These are phyloP conservation scores for Trichoderma harzianum DNA, from an alignment of 2,329 filamentous ascomycete species.

Conservation along the genomic window DNA sequence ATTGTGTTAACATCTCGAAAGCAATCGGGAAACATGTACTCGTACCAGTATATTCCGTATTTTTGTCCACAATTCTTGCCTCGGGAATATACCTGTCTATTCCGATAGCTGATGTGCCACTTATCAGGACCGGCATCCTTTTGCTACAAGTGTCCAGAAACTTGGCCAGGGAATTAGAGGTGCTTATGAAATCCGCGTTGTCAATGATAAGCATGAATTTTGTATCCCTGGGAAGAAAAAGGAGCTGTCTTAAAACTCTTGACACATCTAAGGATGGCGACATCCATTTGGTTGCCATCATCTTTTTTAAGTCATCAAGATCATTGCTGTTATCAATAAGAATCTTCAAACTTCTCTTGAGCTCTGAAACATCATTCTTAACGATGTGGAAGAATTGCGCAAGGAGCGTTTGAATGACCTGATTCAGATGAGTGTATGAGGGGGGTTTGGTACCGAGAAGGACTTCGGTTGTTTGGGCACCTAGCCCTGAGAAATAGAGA, in stretches of 20 bases:
- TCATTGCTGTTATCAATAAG: not conserved
- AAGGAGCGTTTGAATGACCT: not conserved
- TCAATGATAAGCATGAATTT: not conserved
- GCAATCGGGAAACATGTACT: not conserved
- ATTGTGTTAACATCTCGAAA: not conserved
- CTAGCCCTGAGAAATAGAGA: not conserved
- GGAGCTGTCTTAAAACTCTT: not conserved
- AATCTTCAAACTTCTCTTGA: not conserved
- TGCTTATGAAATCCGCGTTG: not conserved
- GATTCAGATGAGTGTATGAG: not conserved
- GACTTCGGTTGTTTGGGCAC: not conserved
- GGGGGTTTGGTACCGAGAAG: not conserved
- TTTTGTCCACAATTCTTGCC: not conserved
- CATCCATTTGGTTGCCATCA: not conserved
- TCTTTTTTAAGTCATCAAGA: not conserved
- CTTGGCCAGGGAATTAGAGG: not conserved
- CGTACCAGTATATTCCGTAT: not conserved
- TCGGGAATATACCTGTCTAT: not conserved
- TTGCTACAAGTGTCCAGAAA: not conserved
- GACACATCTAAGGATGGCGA: not conserved
- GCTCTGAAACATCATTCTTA: not conserved
- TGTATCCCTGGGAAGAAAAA: not conserved
- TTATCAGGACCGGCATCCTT: not conserved
- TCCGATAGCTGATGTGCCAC: not conserved
- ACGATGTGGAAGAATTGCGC: not conserved